Evolutionary conservation across 2,329 filamentous ascomycete species (phyloP).

Genomic region (Pezicula neosporulosa): DNA sequence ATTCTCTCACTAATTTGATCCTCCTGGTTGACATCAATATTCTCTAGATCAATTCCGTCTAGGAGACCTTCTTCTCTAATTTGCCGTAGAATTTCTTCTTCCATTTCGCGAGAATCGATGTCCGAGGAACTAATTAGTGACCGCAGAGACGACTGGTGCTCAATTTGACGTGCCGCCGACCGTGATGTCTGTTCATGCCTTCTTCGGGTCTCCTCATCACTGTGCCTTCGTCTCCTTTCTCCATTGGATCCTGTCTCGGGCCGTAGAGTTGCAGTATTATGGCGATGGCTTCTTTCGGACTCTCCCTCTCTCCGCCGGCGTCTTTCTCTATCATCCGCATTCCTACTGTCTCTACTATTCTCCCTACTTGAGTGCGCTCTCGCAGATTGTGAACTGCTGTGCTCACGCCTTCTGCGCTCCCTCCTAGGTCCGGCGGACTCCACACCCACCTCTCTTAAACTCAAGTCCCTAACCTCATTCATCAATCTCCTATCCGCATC

Average conservation of each 20-base stretch:
- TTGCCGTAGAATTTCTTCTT: conserved; percentile 84
- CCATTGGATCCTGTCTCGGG: conserved; percentile 15
- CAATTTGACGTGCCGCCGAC: conserved; percentile 54
- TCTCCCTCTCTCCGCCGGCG: conserved; percentile 28
- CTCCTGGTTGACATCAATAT: conserved; percentile 78
- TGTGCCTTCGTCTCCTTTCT: conserved; percentile 20
- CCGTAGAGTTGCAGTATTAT: conserved; percentile 12
- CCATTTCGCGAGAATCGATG: conserved; percentile 72
- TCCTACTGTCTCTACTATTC: conserved; percentile 22
- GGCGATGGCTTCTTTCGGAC: conserved; percentile 22
- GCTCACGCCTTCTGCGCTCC: conserved; percentile 25
- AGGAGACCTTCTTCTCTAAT: conserved; percentile 84
- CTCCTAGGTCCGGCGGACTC: conserved; percentile 25
- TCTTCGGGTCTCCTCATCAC: conserved; percentile 17
- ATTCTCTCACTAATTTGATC: conserved; percentile 90
- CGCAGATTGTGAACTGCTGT: conserved; percentile 19
- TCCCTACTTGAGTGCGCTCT: conserved; percentile 30
- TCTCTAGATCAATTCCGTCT: conserved; percentile 85
- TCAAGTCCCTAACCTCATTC: conserved; percentile 24
- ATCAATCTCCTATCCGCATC: conserved; percentile 27
- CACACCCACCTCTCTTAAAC: conserved; percentile 60
- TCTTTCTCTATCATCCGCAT: conserved; percentile 21
- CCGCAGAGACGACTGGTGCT: conserved; percentile 85
- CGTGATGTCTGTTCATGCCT: conserved; percentile 22
- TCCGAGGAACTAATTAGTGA: conserved; percentile 81